Base-by-base conservation (phyloP, 257 asterid species). In the Nicotiana paniculata region DNA sequence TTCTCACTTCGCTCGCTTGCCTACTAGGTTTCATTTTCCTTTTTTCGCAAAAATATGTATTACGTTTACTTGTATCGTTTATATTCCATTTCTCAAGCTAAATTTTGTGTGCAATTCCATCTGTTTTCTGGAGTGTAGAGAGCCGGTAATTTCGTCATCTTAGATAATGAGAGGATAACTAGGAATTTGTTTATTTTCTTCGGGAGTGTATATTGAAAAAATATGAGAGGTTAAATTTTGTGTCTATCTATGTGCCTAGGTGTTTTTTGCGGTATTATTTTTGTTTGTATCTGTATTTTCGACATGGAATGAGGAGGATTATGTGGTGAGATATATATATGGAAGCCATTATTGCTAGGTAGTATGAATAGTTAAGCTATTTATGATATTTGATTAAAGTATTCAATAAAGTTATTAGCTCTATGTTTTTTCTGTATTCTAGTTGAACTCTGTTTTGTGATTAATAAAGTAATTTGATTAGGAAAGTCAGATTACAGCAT, bases 1-100 rank as follows among this genome's bases (percentile, higher is more conserved):
- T 82, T 89, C 91, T 83, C 99, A 96, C 89, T 96, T 96, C 88
- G 87, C 88, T 85, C 93, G 98, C 83, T 89, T 96, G 85, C 99
- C 98, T 82, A 86, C 88, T 30, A 96, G 99, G 98, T 95, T 65
- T 57, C 63, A 51, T n/a, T 17, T 64, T 61, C 28, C 6, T 37
- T 17, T n/a, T 62, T 43, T 3, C 13, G 69, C 32, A 0, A 57
- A 54, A 28, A 12, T 74, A 43, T 59, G 11, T 65, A 3, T 26
- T 37, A 64, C 30, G 12, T 26, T 35, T 61, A 18, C 10, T n/a
- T 39, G 33, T 39, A 33, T 30, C 6, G 33, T 24, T 58, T 46
- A 72, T 43, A 58, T 72, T 12, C 61, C 37, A 46, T 72, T 70
- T n/a, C 18, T 70, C 46, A n/a, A 43, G 58, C n/a, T 69, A 35